phyloP scores from a whole-genome alignment of 306 rosid species.

The Quercus aquifolioides region DNA sequence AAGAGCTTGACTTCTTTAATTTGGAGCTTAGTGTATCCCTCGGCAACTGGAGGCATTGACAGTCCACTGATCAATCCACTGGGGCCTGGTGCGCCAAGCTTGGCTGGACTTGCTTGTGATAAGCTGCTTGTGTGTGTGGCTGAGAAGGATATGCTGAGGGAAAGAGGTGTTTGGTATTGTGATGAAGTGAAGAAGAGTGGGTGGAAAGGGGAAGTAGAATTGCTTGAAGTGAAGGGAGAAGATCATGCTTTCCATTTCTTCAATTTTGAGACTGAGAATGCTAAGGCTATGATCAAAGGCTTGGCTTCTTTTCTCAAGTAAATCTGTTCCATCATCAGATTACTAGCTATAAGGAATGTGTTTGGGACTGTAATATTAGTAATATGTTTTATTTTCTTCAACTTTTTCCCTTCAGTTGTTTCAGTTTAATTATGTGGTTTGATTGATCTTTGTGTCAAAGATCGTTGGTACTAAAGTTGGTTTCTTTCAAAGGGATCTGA shows the following conservation, averaged over 20 bases:
- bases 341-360: no score
- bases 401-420: no score
- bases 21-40: slow-evolving; percentile 38
- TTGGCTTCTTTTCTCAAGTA: slow-evolving; percentile 41
- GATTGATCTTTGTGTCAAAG: no score
- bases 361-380: no score
- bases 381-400: no score
- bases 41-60: slow-evolving; percentile 36
- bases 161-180: slow-evolving; percentile 40
- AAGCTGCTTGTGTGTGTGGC: slow-evolving; percentile 34
- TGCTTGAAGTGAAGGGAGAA: slow-evolving; percentile 32
- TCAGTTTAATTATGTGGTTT: no score
- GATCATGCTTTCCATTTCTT: slow-evolving; percentile 43
- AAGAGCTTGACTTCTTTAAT: slow-evolving; percentile 1
- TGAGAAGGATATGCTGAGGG: slow-evolving; percentile 40
- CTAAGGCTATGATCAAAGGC: slow-evolving; percentile 23
- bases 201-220: slow-evolving; percentile 43
- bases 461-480: no score
- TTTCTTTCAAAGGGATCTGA: no score
- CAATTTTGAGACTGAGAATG: slow-evolving; percentile 28
- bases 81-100: slow-evolving; percentile 33
- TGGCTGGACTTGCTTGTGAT: slow-evolving; percentile 31
- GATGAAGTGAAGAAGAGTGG: slow-evolving; percentile 41
- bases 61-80: slow-evolving; percentile 44
- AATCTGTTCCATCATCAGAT: no score